Base-by-base conservation (phyloP, 1,284 basidiomycete species). In the Cystobasidium sp. region DNA sequence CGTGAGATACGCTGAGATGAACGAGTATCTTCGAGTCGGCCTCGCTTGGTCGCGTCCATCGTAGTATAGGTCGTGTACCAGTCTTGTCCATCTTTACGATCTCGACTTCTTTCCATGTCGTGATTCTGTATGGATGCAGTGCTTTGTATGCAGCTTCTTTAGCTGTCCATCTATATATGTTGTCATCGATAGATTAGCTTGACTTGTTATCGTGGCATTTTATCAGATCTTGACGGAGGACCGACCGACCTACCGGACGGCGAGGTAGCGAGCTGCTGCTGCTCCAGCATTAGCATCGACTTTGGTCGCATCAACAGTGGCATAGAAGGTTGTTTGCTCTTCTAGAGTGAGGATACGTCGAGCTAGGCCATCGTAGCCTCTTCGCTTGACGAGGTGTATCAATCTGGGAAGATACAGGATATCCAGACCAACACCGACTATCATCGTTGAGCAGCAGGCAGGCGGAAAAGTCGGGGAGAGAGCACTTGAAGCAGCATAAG, bases 81-180 rank as follows among this genome's bases (percentile, higher is more conserved):
- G 51, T 65, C 24, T 55, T 10, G 10, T 59, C 37, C 37, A 8
- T 31, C 61, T 76, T 65, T 56, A 65, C 47, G n/a, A 76, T 62
- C 39, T 68, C 41, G 31, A 72, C 47, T 12, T 80, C 74, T 44
- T 80, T 78, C 80, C 80, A 81, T 1, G 66, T 69, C 1, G 75
- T 58, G 0, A 24, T 51, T 31, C 59, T 20, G 5, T 46, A 8
- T 0, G 80, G 78, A 70, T 78, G 79, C 7, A 81, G 65, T 0
- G 81, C 80, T 52, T 81, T 81, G 75, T 79, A 81, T 2, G 79
- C 78, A 0, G 81, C 81, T 75, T 81, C 81, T 68, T 81, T 81
- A 7, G 80, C 80, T 10, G 81, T 75, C 80, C 81, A 81, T 37
- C 81, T 81, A 55, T 49, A 43, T 55, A n/a, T 37, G 24, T 55